Evolutionary conservation across 805 yeast genomes (phyloP).

Genomic region (Ogataea pignaliae): DNA sequence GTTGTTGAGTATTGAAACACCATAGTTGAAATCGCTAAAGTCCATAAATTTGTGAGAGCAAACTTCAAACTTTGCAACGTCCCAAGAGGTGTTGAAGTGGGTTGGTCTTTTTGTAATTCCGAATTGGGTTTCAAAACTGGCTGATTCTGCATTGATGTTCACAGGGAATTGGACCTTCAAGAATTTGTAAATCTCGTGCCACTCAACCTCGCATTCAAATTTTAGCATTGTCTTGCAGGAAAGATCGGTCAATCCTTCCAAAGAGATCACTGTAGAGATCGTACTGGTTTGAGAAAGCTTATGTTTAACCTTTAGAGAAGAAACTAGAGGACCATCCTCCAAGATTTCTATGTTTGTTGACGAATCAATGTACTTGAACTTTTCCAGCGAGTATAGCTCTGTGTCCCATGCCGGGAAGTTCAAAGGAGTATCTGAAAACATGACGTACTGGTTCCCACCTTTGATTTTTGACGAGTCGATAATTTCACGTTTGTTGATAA

Average conservation of each 20-base stretch:
- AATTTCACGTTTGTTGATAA: constrained; percentile 55
- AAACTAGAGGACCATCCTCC: constrained; percentile 52
- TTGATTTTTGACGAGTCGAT: constrained; percentile 49
- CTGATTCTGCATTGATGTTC: constrained; percentile 67
- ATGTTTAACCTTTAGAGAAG: constrained; percentile 60
- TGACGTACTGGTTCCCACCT: constrained; percentile 77
- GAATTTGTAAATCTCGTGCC: constrained; percentile 87
- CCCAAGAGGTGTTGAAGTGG: constrained; percentile 94
- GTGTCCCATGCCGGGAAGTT: constrained; percentile 98
- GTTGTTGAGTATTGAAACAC: constrained; percentile 80
- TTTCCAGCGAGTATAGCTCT: constrained; percentile 80
- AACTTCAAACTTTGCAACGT: constrained; percentile 92
- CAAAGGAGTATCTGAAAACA: constrained; percentile 88
- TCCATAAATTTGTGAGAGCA: constrained; percentile 94
- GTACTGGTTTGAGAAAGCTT: constrained; percentile 52
- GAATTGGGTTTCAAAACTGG: constrained; percentile 90
- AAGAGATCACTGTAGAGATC: constrained; percentile 64
- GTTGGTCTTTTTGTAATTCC: constrained; percentile 92
- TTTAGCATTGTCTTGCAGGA: constrained; percentile 38
- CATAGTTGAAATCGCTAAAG: constrained; percentile 79
- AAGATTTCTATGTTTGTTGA: constrained; percentile 36
- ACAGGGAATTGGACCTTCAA: constrained; percentile 95
- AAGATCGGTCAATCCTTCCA: constrained; percentile 47
- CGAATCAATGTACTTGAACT: constrained; percentile 47
- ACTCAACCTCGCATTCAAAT: constrained; percentile 60